Evolutionary conservation across 2,329 filamentous ascomycete genomes (phyloP), one percentile per base, ranked within the genome.

Genomic region (Cercospora sp.): DNA sequence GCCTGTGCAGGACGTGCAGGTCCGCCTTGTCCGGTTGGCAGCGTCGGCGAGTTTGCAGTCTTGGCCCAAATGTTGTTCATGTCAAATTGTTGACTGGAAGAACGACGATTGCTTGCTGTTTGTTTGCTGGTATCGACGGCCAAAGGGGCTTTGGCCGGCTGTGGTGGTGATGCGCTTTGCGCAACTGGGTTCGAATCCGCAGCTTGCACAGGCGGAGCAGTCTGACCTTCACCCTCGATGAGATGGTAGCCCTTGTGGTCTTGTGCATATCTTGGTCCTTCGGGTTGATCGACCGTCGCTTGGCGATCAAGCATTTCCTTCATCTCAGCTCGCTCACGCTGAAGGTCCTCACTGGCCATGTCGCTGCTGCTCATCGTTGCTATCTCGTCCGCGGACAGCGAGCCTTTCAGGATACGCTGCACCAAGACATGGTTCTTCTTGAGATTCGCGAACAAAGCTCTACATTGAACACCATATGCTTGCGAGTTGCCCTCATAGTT

Each of bases 231-330:
- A 57, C 91, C 89, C 69, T 94, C 93, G 16, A 98, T 86, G 16
- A 97, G 80, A 77, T 98, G 95, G 67, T 97, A 94, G 12, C 95
- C 95, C 79, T 98, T 98, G 82, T 98, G 94, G 2, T 94, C 97
- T 73, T 92, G 89, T 74, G 93, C 88, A 66, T 97, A 90, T 3
- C 93, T 89, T 3, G 94, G 91, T 1, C 88, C 93, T 60, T 88
- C 86, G 13, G 83, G 80, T 42, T 92, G 87, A 68, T 94, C 89
- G 36, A 97, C 86, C 58, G 95, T 94, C 57, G 94, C 91, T 78
- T 94, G 91, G 75, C 93, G 92, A 76, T 95, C 92, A 0, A 89
- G 88, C 69, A 88, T 87, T 61, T 91, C 91, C 78, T 91, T 91
- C 85, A 94, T 89, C 73, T 90, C 88, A 16, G 91, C 91, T 26